These are phyloP conservation scores for Scedosporium aurantiacum DNA, from an alignment of 2,329 filamentous ascomycete species.

Conservation along the genomic window DNA sequence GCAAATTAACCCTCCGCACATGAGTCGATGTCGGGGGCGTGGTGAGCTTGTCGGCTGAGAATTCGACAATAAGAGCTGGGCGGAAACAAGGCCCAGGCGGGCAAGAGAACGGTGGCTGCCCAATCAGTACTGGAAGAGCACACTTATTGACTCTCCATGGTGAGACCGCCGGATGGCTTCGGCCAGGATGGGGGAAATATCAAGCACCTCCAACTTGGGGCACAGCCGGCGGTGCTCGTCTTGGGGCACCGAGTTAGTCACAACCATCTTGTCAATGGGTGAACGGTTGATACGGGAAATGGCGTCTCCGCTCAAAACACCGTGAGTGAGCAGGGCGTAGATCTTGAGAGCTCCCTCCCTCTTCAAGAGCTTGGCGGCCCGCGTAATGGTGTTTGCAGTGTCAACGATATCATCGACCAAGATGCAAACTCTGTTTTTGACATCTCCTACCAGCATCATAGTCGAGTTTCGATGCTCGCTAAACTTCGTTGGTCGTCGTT, in stretches of 20 bases:
- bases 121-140: conserved; percentile 51
- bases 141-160: conserved; percentile 94
- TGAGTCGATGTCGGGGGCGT: background rate
- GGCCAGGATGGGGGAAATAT: conserved; percentile 81
- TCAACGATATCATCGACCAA: conserved; percentile 91
- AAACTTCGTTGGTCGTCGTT: conserved; percentile 80
- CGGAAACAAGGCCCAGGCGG: background rate
- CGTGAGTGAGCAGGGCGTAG: conserved; percentile 87
- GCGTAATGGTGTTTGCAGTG: conserved; percentile 93
- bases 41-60: background rate
- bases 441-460: conserved; percentile 91
- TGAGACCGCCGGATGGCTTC: conserved; percentile 94
- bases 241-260: conserved; percentile 93
- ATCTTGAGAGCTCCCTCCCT: conserved; percentile 87
- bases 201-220: conserved; percentile 82
- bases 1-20: background rate
- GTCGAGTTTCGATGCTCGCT: conserved; percentile 82
- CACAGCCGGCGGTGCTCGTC: conserved; percentile 66
- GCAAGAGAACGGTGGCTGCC: background rate
- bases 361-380: conserved; percentile 92
- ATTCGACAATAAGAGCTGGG: background rate
- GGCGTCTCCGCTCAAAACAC: conserved; percentile 88
- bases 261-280: conserved; percentile 82
- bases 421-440: conserved; percentile 71
- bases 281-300: conserved; percentile 91